A percentile compares a stretch with the other conserved stretches of the same genome.
These are phyloP conservation scores for Podaxis sp. DNA, from an alignment of 768 basidiomycete genomes.

Conservation along the genomic window DNA sequence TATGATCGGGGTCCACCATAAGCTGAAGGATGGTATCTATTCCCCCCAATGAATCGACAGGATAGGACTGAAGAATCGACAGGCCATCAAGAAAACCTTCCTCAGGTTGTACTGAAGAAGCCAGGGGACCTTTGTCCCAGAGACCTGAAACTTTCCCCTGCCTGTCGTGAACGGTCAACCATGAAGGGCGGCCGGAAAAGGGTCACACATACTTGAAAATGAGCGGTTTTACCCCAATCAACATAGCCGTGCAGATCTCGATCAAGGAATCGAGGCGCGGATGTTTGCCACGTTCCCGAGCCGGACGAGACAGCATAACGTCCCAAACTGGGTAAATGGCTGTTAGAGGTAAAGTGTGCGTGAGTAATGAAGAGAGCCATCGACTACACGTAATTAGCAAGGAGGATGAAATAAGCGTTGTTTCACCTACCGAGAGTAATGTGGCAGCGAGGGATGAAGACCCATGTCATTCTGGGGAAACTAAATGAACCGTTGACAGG, in stretches of 20 bases:
- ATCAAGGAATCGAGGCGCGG: constrained; percentile 67
- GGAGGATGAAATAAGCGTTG: not conserved
- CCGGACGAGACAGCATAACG: constrained; percentile 55
- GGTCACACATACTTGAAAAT: constrained; percentile 45
- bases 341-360: constrained; percentile 66
- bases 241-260: constrained; percentile 67
- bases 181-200: not conserved
- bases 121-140: not conserved
- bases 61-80: constrained; percentile 60
- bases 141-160: constrained; percentile 24
- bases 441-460: constrained; percentile 66
- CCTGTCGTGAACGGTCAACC: not conserved
- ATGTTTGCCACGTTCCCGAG: constrained; percentile 48
- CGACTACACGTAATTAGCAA: constrained; percentile 37
- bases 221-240: constrained; percentile 50
- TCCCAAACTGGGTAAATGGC: constrained; percentile 68
- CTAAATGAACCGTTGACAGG: not conserved
- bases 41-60: constrained; percentile 61
- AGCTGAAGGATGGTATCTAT: constrained; percentile 68
- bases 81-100: constrained; percentile 69
- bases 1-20: constrained; percentile 52
- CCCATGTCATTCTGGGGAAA: constrained; percentile 51
- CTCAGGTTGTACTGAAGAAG: constrained; percentile 42
- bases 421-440: constrained; percentile 71
- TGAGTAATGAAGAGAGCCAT: constrained; percentile 69